Conservation (phyloP, 208 protist species). For the Crithidia fasciculata region DNA sequence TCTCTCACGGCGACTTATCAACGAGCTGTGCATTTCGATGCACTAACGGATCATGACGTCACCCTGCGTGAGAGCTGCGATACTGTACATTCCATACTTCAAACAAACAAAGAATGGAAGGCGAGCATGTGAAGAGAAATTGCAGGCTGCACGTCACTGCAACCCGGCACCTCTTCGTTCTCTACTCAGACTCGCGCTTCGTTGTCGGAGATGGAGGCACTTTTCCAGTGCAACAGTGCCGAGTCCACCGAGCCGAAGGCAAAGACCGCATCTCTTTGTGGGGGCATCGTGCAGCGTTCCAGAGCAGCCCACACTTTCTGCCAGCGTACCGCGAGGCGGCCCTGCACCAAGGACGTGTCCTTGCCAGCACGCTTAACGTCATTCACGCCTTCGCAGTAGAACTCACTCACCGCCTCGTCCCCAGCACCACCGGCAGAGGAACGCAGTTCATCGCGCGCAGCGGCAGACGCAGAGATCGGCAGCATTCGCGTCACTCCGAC, state of each 20-base stretch:
- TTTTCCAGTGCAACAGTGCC: background rate
- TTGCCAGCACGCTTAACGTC: background rate
- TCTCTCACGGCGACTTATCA: no score
- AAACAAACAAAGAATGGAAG: no score
- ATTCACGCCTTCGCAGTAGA: conserved; percentile 16
- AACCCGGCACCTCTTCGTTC: no score
- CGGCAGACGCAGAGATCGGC: background rate
- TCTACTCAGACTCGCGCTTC: background rate
- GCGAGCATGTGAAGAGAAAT: no score
- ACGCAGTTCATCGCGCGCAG: background rate
- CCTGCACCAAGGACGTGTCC: background rate
- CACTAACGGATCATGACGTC: no score
- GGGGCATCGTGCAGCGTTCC: no score
- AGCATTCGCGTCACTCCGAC: conserved; percentile 3
- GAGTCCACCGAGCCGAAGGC: conserved; percentile 1
- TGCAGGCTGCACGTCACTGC: no score
- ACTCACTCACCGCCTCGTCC: background rate
- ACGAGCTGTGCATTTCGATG: no score
- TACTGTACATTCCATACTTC: no score
- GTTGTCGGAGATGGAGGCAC: background rate
- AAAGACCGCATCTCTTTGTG: background rate
- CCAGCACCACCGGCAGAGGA: background rate
- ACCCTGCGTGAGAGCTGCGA: no score
- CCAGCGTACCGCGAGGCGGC: background rate
- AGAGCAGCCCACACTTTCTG: background rate